Conservation (phyloP, 176 grass and related monocot genomes). For the Avena insularis region DNA sequence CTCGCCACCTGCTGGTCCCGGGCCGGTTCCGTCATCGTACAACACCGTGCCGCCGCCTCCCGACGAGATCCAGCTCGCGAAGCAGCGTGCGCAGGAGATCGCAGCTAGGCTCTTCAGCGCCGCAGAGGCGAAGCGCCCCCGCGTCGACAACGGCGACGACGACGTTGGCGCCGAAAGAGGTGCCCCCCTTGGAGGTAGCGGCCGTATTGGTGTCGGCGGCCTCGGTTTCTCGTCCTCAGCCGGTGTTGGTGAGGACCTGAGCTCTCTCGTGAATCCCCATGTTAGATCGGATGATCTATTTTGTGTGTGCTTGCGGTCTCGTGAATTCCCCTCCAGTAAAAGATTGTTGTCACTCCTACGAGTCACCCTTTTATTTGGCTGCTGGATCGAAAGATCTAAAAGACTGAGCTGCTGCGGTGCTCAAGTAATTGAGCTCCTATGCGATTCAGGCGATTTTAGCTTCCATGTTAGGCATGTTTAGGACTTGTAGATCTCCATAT, state of each 20-base stretch:
- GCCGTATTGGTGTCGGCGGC: slow-evolving; percentile 37
- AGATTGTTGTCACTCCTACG: not conserved
- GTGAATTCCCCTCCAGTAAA: not conserved
- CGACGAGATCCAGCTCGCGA: slow-evolving; percentile 92
- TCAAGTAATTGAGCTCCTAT: not conserved
- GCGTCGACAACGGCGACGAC: slow-evolving; percentile 66
- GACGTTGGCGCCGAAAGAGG: slow-evolving; percentile 49
- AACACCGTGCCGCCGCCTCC: slow-evolving; percentile 78
- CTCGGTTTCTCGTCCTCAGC: slow-evolving; percentile 49
- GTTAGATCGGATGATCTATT: slow-evolving; percentile 30
- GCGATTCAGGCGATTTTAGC: not conserved
- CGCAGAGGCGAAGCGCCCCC: slow-evolving; percentile 92
- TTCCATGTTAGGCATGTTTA: not conserved
- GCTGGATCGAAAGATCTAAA: slow-evolving; percentile 22
- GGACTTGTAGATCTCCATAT: not conserved
- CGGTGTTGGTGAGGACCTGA: slow-evolving; percentile 36
- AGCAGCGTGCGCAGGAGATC: slow-evolving; percentile 93
- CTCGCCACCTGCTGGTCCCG: slow-evolving; percentile 46
- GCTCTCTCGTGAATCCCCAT: not conserved
- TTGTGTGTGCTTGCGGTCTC: not conserved
- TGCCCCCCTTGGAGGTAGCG: slow-evolving; percentile 27
- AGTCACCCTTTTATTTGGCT: slow-evolving; percentile 10
- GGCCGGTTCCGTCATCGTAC: slow-evolving; percentile 46
- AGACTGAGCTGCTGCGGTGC: not conserved
- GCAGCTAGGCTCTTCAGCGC: slow-evolving; percentile 89